Conservation (phyloP, 192 early-diverging fungal species). For the Pilobolus umbonatus region DNA sequence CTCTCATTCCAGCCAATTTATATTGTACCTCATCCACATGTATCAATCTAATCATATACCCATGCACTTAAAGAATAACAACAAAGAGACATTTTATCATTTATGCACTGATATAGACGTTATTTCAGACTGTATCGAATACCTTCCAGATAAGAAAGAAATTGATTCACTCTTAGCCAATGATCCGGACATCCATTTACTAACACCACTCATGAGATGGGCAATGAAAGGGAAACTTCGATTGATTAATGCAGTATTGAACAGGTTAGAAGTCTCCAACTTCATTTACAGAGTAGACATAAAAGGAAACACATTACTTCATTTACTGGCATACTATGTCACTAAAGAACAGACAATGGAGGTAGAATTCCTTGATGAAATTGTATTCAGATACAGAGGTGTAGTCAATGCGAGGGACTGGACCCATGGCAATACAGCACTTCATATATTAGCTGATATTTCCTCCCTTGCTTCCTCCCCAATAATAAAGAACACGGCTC, state of each 20-base stretch:
- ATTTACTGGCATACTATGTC: not conserved
- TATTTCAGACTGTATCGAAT: no score
- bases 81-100: slow-evolving; percentile 38
- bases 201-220: slow-evolving; percentile 37
- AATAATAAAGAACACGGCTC: not conserved
- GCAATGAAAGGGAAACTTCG: slow-evolving; percentile 23
- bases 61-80: slow-evolving; percentile 25
- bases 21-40: not conserved
- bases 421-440: slow-evolving; percentile 33
- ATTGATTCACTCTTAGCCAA: no score
- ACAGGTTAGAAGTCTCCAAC: not conserved
- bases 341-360: slow-evolving; percentile 22
- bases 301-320: slow-evolving; percentile 3
- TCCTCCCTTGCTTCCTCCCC: not conserved
- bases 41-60: not conserved
- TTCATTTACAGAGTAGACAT: slow-evolving; percentile 2
- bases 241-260: slow-evolving; percentile 27
- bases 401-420: slow-evolving; percentile 26
- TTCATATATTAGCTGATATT: slow-evolving; percentile 38
- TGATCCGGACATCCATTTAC: no score
- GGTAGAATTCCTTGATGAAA: slow-evolving; percentile 10
- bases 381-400: slow-evolving; percentile 10
- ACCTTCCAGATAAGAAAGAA: no score
- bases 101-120: no score
- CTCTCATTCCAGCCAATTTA: not conserved